Base-by-base conservation (phyloP, 106 monocot species). In the Chionographis japonica region DNA sequence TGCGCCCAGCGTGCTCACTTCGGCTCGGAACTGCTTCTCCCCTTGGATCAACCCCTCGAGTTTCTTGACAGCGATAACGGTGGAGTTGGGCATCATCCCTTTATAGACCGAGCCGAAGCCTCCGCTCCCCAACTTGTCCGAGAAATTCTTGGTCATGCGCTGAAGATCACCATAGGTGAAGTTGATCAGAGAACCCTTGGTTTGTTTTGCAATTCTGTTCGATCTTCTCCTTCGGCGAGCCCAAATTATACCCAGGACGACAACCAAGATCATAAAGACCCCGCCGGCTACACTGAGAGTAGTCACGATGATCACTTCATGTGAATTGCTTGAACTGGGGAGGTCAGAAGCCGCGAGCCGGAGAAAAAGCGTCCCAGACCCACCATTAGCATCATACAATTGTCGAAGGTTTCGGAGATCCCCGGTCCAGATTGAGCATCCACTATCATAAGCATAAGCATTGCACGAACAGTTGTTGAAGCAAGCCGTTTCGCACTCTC, bases 21-120 rank as follows among this genome's bases (percentile, higher is more conserved):
- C 77, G 4, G 65, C 46, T 35, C 60, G 73, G 57, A 83, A 83
- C 42, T 83, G 78, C 56, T 78, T 83, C 71, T 83, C 83, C 8
- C 78, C 78, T 67, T 78, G 74, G 4, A 43, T 35, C 4, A 58
- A 0, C 3, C 73, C 73, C 71, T 78, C 70, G 2, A 83, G 69
- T 43, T 70, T 74, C 65, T 83, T 83, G 15, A 78, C 83, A 0
- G 83, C 78, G 1, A 78, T 65, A 2, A 15, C 37, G 4, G 66
- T 62, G 14, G 74, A 83, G 35, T 78, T 50, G 0, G 70, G 58
- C 18, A 83, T 61, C 8, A 11, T 54, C 16, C 83, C 83, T 67
- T 74, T 78, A 38, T 74, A 83, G 0, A 83, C 78, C 1, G 78
- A 66, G 8, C 78, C 83, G 19, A 78, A 83, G 13, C 83, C 78